Evolutionary conservation across 2,329 filamentous ascomycete genomes (phyloP), one percentile per base, ranked within the genome.

Genomic region (Camillea tinctor): DNA sequence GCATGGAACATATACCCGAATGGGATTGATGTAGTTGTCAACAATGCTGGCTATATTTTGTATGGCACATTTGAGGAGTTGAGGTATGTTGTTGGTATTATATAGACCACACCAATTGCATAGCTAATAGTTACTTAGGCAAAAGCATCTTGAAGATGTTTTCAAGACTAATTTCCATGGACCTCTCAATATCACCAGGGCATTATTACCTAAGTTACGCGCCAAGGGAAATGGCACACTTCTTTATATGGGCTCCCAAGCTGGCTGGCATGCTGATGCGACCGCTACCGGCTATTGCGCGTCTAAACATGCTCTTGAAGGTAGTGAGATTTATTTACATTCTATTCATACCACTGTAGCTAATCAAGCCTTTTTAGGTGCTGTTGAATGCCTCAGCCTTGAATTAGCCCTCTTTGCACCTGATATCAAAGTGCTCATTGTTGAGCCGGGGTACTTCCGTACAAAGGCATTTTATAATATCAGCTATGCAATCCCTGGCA

Each of bases 401-500:
- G 60, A 62, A 22, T 49, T 65, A n/a, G 62, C 63, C 60, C 66
- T 30, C 13, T 30, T 30, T 30, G 26, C 62, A 6, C 60, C 65
- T 2, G 71, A 69, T 1, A 65, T 80, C 23, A 67, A 73, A 11
- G 63, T 73, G 0, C 61, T 76, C 0, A 64, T 76, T 0, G 66
- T 79, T 4, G 75, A 78, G 48, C 76, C 74, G 1, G 75, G 75
- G 0, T 71, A 75, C 53, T 80, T 79, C 57, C 69, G 74, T 2
- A 80, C 76, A 3, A 30, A 58, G 17, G 56, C 17, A 24, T 54
- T 80, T 13, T 69, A 67, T 20, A 75, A 74, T 6, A 63, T 72
- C 19, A 66, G 61, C 17, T 65, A 71, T 13, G 66, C 68, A 9
- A 9, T 30, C 3, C 26, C 26, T 11, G 26, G 13, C 7, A 30